These are phyloP conservation scores for Bocquillonia castaneifolia DNA, from an alignment of 441 rosid species.

Conservation along the genomic window DNA sequence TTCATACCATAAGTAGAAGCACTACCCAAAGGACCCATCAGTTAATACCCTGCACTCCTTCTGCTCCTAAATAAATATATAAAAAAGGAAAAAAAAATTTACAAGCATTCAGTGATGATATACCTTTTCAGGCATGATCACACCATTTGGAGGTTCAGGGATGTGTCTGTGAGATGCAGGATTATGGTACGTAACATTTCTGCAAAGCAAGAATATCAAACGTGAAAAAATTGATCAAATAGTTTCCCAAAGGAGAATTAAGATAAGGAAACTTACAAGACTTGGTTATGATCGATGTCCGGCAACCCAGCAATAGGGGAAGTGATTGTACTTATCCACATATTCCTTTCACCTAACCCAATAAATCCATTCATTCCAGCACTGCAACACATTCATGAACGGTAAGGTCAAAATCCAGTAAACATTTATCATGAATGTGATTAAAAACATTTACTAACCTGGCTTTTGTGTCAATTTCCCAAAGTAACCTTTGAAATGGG, in stretches of 20 bases:
- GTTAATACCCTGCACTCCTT: background rate
- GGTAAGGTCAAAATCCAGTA: slow-evolving; percentile 21
- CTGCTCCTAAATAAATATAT: too few relatives aligned
- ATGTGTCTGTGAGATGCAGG: slow-evolving; percentile 54
- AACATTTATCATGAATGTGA: background rate
- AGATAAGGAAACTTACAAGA: slow-evolving; percentile 47
- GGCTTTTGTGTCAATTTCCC: slow-evolving; percentile 46
- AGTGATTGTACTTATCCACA: slow-evolving; percentile 27
- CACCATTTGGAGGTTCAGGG: slow-evolving; percentile 69
- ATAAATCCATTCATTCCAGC: slow-evolving; percentile 86
- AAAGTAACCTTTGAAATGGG: slow-evolving; percentile 37
- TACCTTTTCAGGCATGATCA: slow-evolving; percentile 70
- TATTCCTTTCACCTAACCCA: slow-evolving; percentile 65
- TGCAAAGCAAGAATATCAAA: slow-evolving; percentile 30
- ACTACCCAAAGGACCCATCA: background rate
- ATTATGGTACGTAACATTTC: slow-evolving; percentile 64
- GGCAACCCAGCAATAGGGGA: slow-evolving; percentile 77
- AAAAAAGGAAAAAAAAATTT: too few relatives aligned
- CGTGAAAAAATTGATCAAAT: slow-evolving; percentile 13
- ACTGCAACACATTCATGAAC: slow-evolving; percentile 40
- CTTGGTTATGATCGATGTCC: slow-evolving; percentile 54
- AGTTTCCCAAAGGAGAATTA: slow-evolving; percentile 17
- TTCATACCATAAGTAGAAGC: background rate
- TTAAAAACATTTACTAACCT: slow-evolving; percentile 45
- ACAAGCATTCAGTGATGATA: slow-evolving; percentile 14